These are phyloP conservation scores for Strobilomyces confusus DNA, from an alignment of 768 basidiomycete genomes.

Conservation along the genomic window DNA sequence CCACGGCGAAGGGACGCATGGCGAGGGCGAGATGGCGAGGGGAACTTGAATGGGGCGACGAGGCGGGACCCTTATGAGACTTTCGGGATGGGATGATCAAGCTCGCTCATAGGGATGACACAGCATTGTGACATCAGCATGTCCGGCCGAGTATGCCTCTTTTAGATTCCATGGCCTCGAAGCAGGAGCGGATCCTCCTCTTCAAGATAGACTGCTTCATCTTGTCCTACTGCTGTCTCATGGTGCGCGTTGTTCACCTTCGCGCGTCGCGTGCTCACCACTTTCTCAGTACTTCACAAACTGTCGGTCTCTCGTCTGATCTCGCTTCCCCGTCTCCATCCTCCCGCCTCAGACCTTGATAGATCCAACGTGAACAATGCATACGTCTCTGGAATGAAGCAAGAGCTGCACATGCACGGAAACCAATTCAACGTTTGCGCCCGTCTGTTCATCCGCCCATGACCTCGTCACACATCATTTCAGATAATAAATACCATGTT, in stretches of 20 bases:
- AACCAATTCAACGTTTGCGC: conserved; percentile 54
- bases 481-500: conserved; percentile 68
- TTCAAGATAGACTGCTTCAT: conserved; percentile 67
- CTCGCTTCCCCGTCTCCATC: neutral
- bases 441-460: neutral
- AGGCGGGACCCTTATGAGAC: conserved; percentile 9
- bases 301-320: conserved; percentile 35
- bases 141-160: conserved; percentile 9
- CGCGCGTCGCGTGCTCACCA: neutral
- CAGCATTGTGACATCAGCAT: conserved; percentile 16
- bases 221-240: conserved; percentile 65
- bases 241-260: conserved; percentile 36
- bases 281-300: conserved; percentile 59
- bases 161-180: neutral
- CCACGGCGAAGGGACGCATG: conserved; percentile 10
- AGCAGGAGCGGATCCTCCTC: conserved; percentile 46
- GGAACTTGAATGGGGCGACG: neutral
- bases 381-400: conserved; percentile 77
- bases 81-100: neutral
- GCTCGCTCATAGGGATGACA: conserved; percentile 1
- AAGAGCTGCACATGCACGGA: conserved; percentile 63
- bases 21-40: too few species aligned
- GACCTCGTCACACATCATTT: neutral
- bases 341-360: conserved; percentile 48
- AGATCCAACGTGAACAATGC: conserved; percentile 69